phyloP scores from a whole-genome alignment of 2,329 filamentous ascomycete species.

The Didymosphaeria variabile region DNA sequence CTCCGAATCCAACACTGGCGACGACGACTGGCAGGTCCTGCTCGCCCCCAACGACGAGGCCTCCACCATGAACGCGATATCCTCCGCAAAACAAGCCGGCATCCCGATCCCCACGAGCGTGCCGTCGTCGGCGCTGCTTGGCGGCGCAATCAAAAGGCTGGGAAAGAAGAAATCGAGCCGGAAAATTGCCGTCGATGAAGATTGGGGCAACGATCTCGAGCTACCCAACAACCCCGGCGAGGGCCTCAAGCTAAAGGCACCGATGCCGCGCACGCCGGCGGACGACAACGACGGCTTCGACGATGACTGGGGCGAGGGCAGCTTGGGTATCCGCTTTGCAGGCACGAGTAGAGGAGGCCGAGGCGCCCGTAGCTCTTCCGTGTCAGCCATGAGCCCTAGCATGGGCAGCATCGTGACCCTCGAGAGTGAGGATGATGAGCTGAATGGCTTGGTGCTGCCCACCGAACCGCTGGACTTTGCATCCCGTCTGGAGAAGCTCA shows the following conservation, averaged over 20 bases:
- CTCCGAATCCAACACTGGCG: conserved; percentile 78
- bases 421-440: conserved; percentile 92
- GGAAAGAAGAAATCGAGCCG: conserved; percentile 64
- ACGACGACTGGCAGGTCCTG: conserved; percentile 89
- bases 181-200: conserved; percentile 58
- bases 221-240: conserved; percentile 48
- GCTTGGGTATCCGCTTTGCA: conserved; percentile 87
- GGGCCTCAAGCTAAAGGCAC: conserved; percentile 54
- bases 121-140: conserved; percentile 86
- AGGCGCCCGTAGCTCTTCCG: conserved; percentile 84
- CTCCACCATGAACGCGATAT: conserved; percentile 84
- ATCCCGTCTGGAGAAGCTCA: conserved; percentile 77
- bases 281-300: conserved; percentile 82
- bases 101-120: conserved; percentile 90
- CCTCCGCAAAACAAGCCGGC: conserved; percentile 85
- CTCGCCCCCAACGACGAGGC: conserved; percentile 85
- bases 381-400: conserved; percentile 90
- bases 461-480: conserved; percentile 83
- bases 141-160: conserved; percentile 90
- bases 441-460: conserved; percentile 89
- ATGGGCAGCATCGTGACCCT: conserved; percentile 88
- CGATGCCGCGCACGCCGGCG: conserved; percentile 54
- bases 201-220: conserved; percentile 62
- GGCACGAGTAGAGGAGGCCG: conserved; percentile 83
- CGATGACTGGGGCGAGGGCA: conserved; percentile 92